Base-by-base conservation (phyloP, 2,329 filamentous ascomycete genomes). In the Tolypocladium nubicola region DNA sequence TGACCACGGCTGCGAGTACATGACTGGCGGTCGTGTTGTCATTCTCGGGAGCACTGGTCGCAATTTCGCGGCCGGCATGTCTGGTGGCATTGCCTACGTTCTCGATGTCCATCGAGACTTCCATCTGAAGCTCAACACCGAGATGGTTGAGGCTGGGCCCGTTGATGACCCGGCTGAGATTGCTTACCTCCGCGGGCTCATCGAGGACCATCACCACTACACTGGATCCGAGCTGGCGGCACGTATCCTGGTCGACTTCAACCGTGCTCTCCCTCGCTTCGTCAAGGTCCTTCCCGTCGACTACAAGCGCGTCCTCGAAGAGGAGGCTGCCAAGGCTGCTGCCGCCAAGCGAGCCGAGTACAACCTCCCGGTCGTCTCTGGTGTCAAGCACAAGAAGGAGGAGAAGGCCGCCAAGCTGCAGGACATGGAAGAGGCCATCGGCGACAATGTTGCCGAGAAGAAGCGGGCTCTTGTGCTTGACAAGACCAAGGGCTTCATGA, bases 51-150 rank as follows among this genome's bases (percentile, higher is more conserved):
- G 83, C 67, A 96, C 91, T 69, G 93, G 93, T 52, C 92, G 93
- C 66, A 97, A 97, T 80, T 97, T 97, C 69, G 93, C 92, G 66
- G 93, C 93, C 60, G 93, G 93, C 80, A 97, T 97, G 93, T 97
- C 92, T 68, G 93, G 93, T 69, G 93, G 93, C 79, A 97, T 97
- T 67, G 92, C 92, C 21, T 97, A 96, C 68, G 85, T 97, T 56
- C 83, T 97, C 37, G 93, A 97, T 68, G 87, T 94, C 68, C 83
- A 93, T 71, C 83, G 88, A 63, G 90, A 97, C 75, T 96, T 97
- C 77, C 79, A 89, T 72, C 85, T 86, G 65, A 97, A 97, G 82
- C 87, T 97, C 75, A 97, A 97, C 76, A 88, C 86, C 68, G 93
- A 97, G 77, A 96, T 97, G 93, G 93, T 97, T 64, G 92, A 97